phyloP scores from a whole-genome alignment of 176 grass and related monocot genomes.

The Juncus effusus region DNA sequence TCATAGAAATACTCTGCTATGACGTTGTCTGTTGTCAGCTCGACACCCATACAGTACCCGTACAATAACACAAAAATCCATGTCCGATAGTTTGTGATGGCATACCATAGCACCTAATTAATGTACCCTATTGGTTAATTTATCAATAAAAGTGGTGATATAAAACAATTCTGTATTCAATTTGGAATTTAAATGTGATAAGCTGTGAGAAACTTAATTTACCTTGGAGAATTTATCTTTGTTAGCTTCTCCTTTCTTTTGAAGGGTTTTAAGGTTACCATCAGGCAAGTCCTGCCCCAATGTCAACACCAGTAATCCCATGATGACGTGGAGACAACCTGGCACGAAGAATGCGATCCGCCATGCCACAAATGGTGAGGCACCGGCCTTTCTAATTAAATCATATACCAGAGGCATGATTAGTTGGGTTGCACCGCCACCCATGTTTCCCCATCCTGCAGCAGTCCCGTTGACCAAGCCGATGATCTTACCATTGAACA shows the following conservation, averaged over 20 bases:
- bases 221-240: slow-evolving; percentile 79
- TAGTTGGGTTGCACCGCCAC: slow-evolving; percentile 83
- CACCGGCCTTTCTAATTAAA: slow-evolving; percentile 45
- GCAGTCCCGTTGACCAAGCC: slow-evolving; percentile 58
- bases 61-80: slow-evolving; percentile 92
- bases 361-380: slow-evolving; percentile 53
- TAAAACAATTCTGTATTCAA: neutral
- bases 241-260: slow-evolving; percentile 51
- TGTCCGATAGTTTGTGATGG: slow-evolving; percentile 69
- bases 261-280: slow-evolving; percentile 53
- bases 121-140: too few species aligned
- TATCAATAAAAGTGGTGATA: neutral
- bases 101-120: slow-evolving; percentile 46
- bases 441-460: slow-evolving; percentile 77
- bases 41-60: slow-evolving; percentile 85
- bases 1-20: slow-evolving; percentile 88
- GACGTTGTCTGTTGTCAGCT: slow-evolving; percentile 90
- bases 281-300: slow-evolving; percentile 84
- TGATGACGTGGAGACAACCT: slow-evolving; percentile 46
- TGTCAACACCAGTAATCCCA: slow-evolving; percentile 63
- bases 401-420: slow-evolving; percentile 91
- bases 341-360: slow-evolving; percentile 75
- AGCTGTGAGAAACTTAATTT: neutral
- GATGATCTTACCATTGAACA: slow-evolving; percentile 90
- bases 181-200: neutral